phyloP scores from a whole-genome alignment of 768 basidiomycete genomes.

The Pisolithus orientalis region DNA sequence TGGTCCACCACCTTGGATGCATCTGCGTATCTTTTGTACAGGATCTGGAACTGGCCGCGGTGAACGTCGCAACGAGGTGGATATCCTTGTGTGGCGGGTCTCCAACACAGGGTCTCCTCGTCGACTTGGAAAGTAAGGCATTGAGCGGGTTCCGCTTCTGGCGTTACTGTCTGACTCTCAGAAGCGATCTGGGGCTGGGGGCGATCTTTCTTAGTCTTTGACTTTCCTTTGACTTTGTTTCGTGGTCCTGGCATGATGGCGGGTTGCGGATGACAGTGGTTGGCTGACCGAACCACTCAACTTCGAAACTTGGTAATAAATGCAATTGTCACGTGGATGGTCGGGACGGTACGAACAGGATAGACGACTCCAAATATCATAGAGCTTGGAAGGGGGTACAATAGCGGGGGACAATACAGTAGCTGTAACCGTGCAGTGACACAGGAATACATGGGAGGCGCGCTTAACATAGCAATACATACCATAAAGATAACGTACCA shows the following conservation, averaged over 20 bases:
- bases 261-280: too few species aligned
- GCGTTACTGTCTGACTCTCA: background rate
- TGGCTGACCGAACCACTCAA: background rate
- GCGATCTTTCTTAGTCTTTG: too few species aligned
- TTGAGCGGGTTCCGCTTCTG: background rate
- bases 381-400: background rate
- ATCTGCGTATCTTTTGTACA: slow-evolving; percentile 22
- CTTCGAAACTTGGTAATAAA: background rate
- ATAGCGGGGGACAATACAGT: background rate
- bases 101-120: slow-evolving; percentile 18
- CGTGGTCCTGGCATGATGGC: too few species aligned
- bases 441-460: slow-evolving; percentile 1
- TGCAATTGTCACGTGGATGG: background rate
- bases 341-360: background rate
- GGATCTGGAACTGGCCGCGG: slow-evolving; percentile 18
- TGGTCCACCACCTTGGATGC: slow-evolving; percentile 22
- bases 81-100: slow-evolving; percentile 15
- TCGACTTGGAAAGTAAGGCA: slow-evolving; percentile 21
- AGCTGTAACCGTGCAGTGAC: background rate
- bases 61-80: slow-evolving; percentile 20
- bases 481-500: slow-evolving; percentile 9
- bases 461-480: slow-evolving; percentile 9
- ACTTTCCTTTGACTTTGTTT: too few species aligned
- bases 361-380: background rate
- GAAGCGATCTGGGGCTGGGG: background rate